phyloP scores from a whole-genome alignment of 805 yeast genomes.

The Pichia cephalocereana region DNA sequence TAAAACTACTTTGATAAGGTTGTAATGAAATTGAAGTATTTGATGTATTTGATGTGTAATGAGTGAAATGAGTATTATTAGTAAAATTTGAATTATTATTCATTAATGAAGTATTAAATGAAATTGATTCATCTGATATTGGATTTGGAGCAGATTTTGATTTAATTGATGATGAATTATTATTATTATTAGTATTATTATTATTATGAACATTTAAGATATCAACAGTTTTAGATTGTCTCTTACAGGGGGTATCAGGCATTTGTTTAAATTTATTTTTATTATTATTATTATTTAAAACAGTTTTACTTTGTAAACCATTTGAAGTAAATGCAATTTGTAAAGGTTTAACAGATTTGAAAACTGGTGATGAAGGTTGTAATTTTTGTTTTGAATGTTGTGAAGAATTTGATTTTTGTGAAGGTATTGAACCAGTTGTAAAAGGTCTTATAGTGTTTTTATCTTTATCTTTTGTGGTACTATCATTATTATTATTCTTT shows the following conservation, averaged over 20 bases:
- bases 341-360: constrained; percentile 69
- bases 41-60: background rate
- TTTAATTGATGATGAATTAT: too few species aligned
- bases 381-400: constrained; percentile 4
- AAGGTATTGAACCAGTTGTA: constrained; percentile 4
- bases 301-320: constrained; percentile 54
- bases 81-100: background rate
- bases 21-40: background rate
- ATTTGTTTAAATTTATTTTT: constrained; percentile 24
- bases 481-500: background rate
- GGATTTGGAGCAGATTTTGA: constrained; percentile 4
- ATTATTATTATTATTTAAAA: constrained; percentile 35
- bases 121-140: background rate
- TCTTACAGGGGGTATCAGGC: constrained; percentile 61
- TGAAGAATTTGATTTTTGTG: too few species aligned
- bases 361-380: constrained; percentile 40
- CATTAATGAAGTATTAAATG: background rate
- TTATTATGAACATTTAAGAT: constrained; percentile 8
- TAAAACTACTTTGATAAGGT: background rate
- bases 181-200: too few species aligned
- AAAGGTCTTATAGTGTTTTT: background rate
- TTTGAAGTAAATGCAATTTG: constrained; percentile 76
- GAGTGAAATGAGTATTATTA: background rate
- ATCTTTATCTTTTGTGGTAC: too few species aligned
- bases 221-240: constrained; percentile 26